phyloP scores from a whole-genome alignment of 192 early-diverging fungal species.

The Umbelopsis sp. region DNA sequence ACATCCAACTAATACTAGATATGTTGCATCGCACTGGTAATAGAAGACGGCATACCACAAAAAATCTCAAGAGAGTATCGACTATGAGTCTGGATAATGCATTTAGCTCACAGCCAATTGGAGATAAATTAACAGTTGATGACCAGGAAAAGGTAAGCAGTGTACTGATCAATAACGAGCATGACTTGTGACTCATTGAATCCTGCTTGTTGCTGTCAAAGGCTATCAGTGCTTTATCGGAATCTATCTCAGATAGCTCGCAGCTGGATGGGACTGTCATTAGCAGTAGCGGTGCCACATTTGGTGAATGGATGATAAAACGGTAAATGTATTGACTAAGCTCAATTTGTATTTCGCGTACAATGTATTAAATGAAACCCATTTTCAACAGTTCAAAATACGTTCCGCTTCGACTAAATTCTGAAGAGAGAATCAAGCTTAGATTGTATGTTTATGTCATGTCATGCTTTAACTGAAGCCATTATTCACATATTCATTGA shows the following conservation, averaged over 20 bases:
- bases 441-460: conserved; percentile 56
- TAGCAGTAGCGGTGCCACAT: conserved; percentile 51
- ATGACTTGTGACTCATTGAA: background rate
- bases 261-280: conserved; percentile 41
- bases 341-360: background rate
- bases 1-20: conserved; percentile 16
- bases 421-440: conserved; percentile 88
- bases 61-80: conserved; percentile 34
- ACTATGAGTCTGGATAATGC: background rate
- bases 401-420: conserved; percentile 90
- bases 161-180: background rate
- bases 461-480: too few species aligned
- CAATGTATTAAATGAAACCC: background rate
- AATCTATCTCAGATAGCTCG: conserved; percentile 8
- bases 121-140: background rate
- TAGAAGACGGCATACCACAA: conserved; percentile 60
- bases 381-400: conserved; percentile 73
- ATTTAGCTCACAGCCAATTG: background rate
- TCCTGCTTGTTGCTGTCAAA: background rate
- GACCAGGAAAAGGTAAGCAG: background rate
- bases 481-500: background rate
- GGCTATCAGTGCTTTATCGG: conserved; percentile 3
- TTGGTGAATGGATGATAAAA: conserved; percentile 79
- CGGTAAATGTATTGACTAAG: conserved; percentile 10
- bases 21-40: conserved; percentile 85